Base-by-base conservation (phyloP, 2,329 filamentous ascomycete genomes). In the Monosporascus sp. region DNA sequence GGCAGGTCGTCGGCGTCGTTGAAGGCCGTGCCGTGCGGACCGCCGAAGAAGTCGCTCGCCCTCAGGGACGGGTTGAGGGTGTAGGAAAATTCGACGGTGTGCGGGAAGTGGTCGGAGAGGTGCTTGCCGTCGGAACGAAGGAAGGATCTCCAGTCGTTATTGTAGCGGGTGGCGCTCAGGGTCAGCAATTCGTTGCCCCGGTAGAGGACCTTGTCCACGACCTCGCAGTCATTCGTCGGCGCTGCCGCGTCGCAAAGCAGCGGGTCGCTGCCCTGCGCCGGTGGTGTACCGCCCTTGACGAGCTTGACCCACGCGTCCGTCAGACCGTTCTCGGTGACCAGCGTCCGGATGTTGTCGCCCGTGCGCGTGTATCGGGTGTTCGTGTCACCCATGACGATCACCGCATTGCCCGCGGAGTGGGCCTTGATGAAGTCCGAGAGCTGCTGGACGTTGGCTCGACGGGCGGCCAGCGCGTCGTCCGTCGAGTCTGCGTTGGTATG, bases 131-230 rank as follows among this genome's bases (percentile, higher is more conserved):
- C 70, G 3, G 72, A 48, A 63, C 84, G 78, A 14, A 86, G 67
- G 70, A 88, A 88, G 60, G 72, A 74, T 45, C 62, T 60, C 44
- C 78, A 75, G 11, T 77, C 79, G 65, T 88, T 88, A 60, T 70
- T 72, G 64, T 79, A 85, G 22, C 64, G 65, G 1, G 71, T 77
- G 0, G 80, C 79, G 1, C 63, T 58, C 2, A 86, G 71, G 28
- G 61, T 64, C 5, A 83, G 58, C 3, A 77, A 59, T n/a, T 73
- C 61, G 18, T 74, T 75, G 35, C 74, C 74, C 37, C 82, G 78
- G 70, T 82, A 86, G 60, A 85, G 79, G 47, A 85, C 72, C 69
- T 88, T 88, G 68, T 88, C 85, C 37, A 88, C 82, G 3, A 78
- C 82, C 70, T 88, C 85, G 67, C 85, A 88, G 5, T 68, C 65